Conservation (phyloP, 768 basidiomycete species). For the Russula sp. region DNA sequence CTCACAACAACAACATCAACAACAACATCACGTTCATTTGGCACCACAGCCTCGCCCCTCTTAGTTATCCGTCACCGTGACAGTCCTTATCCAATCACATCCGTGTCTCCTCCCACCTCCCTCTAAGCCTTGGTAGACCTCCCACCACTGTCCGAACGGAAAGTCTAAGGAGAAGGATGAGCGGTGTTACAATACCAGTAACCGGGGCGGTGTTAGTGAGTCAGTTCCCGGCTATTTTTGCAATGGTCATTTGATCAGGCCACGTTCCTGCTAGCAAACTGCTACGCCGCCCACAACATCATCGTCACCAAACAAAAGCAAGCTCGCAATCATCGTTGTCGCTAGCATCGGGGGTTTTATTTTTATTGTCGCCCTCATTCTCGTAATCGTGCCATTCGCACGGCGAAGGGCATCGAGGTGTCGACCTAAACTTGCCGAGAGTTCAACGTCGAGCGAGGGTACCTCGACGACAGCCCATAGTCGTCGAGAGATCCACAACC, state of each 20-base stretch:
- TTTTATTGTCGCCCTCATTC: constrained; percentile 14
- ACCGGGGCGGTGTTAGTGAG: constrained; percentile 2
- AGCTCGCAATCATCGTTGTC: constrained; percentile 16
- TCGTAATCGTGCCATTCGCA: constrained; percentile 16
- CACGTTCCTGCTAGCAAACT: constrained; percentile 8
- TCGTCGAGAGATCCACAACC: constrained; percentile 13
- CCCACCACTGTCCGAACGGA: background rate
- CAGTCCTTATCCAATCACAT: background rate
- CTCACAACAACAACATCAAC: background rate
- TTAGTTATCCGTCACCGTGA: background rate
- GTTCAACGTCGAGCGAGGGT: background rate
- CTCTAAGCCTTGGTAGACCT: background rate
- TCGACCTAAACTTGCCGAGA: background rate
- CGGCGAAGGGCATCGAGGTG: constrained; percentile 16
- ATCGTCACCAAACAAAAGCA: constrained; percentile 10
- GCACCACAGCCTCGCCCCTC: constrained; percentile 2
- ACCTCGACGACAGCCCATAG: constrained; percentile 4
- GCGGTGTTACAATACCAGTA: background rate
- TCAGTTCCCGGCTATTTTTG: background rate
- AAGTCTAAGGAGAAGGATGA: constrained; percentile 5
- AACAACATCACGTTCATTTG: background rate
- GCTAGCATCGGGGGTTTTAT: constrained; percentile 19
- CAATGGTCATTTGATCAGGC: constrained; percentile 13
- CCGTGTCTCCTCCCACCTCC: background rate
- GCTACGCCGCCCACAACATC: background rate